Evolutionary conservation across 2,329 filamentous ascomycete species (phyloP), one percentile per base, ranked within the genome.

Genomic region (Daldinia eschscholtzii): DNA sequence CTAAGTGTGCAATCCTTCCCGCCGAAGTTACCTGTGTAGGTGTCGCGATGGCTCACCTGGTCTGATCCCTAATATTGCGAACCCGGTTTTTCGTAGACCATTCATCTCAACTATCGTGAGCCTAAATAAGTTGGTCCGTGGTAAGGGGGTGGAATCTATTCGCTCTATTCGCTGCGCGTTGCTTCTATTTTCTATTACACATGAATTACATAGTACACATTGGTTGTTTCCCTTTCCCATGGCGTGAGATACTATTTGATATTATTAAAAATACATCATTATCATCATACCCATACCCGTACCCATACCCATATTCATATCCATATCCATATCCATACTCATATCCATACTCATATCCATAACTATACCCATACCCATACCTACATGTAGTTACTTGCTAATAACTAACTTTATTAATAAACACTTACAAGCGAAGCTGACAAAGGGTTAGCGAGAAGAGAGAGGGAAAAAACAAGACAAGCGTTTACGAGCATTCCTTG

Each of bases 71-170:
- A 58, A 57, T 65, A 41, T 57, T 62, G 20, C 53, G 46, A 67
- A 71, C 61, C 67, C 57, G 67, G 67, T 61, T 70, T 57, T 70
- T 53, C 35, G 39, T 57, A 67, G 56, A 59, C 61, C 55, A 57
- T 63, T 64, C 64, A 70, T 67, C 67, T 70, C 39, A 64, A 70
- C 66, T 64, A 70, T 69, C 63, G 67, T 64, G 66, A 68, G 66
- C 63, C 69, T 67, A 67, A 67, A 69, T 62, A 64, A 60, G 62
- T 57, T 64, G 65, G 64, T 39, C 64, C 52, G 62, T 65, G 59
- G 56, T 50, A 52, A 20, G 56, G 55, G 64, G 55, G 39, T 61
- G 61, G 41, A 48, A 67, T 65, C 64, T 65, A 37, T 13, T 55
- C 30, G 13, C 18, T 57, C 23, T 57, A 73, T 73, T 74, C 67